Base-by-base conservation (phyloP, 2,329 filamentous ascomycete genomes). In the Fusarium coicis region DNA sequence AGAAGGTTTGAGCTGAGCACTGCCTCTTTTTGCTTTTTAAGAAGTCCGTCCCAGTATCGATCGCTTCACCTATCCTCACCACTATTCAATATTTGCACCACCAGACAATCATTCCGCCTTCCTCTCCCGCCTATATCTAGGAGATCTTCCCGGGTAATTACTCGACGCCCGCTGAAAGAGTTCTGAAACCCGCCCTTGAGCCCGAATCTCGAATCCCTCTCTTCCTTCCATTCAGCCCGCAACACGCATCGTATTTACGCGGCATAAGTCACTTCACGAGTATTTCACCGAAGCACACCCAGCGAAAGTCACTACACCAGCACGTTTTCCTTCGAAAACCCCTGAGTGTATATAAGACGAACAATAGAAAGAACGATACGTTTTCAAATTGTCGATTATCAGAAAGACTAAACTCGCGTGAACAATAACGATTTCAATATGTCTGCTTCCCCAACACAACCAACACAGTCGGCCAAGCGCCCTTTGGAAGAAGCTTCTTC, bases 401-500 rank as follows among this genome's bases (percentile, higher is more conserved):
- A 60, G 68, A 68, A 67, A 53, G 68, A 68, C 50, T 76, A 68
- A 76, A 66, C 58, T 67, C 68, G 75, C 76, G 76, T 69, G 66
- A 69, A 69, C n/a, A 34, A 42, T 77, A 74, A 61, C 61, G 69
- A 72, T 75, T 72, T 70, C 61, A 66, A 83, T 77, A 95, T 95
- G 93, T 95, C 93, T 85, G 89, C 92, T 73, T 94, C 90, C 74
- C 90, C 90, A 36, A 84, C 87, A 71, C 87, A 87, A 70, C 90
- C 90, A 56, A 92, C 91, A 66, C 90, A 93, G 80, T 92, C 90
- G 77, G 87, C 89, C 72, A 99, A 99, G 90, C 95, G 96, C 80
- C 96, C 96, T 70, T 91, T 99, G 74, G 96, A 99, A 87, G 96
- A 98, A 81, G 93, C 96, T 16, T 98, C 96, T 23, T 99, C 96